Conservation (phyloP, 2,329 filamentous ascomycete genomes). For the Pseudopyrenochaeta lycopersici region DNA sequence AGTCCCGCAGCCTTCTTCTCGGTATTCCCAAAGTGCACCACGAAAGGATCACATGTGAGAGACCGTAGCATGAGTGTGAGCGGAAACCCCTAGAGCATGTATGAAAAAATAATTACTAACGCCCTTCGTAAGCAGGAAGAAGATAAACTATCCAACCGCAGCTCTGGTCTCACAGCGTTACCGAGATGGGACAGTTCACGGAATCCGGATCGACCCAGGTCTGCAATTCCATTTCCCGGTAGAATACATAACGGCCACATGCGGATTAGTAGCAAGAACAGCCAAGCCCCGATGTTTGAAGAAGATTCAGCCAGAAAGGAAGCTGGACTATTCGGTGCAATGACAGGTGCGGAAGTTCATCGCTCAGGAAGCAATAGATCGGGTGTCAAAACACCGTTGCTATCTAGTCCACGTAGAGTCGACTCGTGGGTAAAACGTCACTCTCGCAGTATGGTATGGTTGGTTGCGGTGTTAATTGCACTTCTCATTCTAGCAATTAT, state of each 20-base stretch:
- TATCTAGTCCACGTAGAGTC: background rate
- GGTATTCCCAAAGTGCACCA: slow-evolving; percentile 13
- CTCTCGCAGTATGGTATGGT: slow-evolving; percentile 19
- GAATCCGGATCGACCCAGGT: slow-evolving; percentile 4
- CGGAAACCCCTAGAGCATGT: background rate
- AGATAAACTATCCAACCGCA: slow-evolving; percentile 13
- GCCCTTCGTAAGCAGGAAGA: slow-evolving; percentile 1
- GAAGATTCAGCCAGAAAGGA: slow-evolving; percentile 1
- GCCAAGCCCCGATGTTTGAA: slow-evolving; percentile 13
- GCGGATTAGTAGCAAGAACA: slow-evolving; percentile 8
- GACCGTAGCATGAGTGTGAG: slow-evolving; percentile 11
- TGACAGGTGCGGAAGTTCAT: background rate
- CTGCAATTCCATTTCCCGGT: slow-evolving; percentile 3
- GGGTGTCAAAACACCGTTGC: background rate
- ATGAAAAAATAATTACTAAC: background rate
- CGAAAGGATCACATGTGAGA: slow-evolving; percentile 2
- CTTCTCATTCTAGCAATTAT: slow-evolving; percentile 17
- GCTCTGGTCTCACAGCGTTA: slow-evolving; percentile 18
- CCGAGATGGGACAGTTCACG: slow-evolving; percentile 16
- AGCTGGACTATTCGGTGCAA: background rate
- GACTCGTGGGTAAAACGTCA: slow-evolving; percentile 6
- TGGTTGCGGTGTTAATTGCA: slow-evolving; percentile 4
- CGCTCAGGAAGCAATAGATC: background rate
- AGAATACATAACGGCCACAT: slow-evolving; percentile 6
- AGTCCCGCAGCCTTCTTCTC: slow-evolving; percentile 14